A percentile compares a stretch with the other conserved stretches of the same genome.
Evolutionary conservation across 2,329 filamentous ascomycete genomes (phyloP).

Genomic region (Colletotrichum sp.): DNA sequence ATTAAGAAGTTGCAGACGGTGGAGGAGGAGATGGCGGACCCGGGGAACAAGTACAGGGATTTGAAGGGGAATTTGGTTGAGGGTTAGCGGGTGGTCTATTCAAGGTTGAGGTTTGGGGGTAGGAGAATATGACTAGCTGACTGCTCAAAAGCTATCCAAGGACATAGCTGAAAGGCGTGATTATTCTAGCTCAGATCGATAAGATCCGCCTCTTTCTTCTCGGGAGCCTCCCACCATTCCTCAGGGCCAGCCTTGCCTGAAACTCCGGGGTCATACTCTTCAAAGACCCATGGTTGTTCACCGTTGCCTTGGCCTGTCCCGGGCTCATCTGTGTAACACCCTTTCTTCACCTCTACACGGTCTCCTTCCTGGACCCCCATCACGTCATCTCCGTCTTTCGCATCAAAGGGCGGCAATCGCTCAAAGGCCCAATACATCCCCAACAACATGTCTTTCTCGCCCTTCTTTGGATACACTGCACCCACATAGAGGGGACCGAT

Average conservation of each 20-base stretch:
- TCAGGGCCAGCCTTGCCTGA: background rate
- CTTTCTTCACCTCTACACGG: background rate
- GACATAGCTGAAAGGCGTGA: too few relatives aligned
- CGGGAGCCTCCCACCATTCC: background rate
- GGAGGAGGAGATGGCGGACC: slow-evolving; percentile 11
- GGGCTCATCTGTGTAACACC: rapidly evolving
- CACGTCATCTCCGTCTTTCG: background rate
- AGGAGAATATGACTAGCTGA: background rate
- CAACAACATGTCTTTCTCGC: background rate
- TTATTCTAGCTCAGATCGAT: background rate
- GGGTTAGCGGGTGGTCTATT: background rate
- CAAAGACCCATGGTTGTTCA: background rate
- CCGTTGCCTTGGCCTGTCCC: rapidly evolving
- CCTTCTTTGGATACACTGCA: background rate
- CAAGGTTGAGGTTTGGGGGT: background rate
- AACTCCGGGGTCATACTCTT: background rate
- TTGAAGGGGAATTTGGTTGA: background rate
- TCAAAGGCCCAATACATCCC: background rate
- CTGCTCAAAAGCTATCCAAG: too few relatives aligned
- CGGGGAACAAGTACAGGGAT: slow-evolving; percentile 1
- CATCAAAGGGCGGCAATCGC: background rate
- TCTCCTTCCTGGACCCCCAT: rapidly evolving
- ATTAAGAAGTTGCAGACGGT: slow-evolving; percentile 25
- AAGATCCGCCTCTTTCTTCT: background rate
- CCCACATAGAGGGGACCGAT: background rate